A percentile compares a stretch with the other conserved stretches of the same genome.
phyloP scores from a whole-genome alignment of 768 basidiomycete species.

The Tricholoma terreum region DNA sequence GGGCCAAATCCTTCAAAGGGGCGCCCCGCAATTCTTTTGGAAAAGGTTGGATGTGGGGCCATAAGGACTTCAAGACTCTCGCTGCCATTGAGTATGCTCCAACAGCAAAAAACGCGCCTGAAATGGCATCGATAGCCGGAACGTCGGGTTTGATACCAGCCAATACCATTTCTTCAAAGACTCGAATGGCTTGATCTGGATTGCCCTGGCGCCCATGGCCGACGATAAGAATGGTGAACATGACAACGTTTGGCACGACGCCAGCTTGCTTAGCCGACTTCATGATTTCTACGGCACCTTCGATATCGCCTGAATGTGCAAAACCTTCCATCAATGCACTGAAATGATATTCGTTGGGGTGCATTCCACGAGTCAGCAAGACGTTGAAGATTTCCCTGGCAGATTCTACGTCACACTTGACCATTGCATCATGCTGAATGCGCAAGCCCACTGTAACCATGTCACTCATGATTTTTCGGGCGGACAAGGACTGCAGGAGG shows the following conservation, averaged over 20 bases:
- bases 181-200: slow-evolving; percentile 47
- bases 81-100: slow-evolving; percentile 52
- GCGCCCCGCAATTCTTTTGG: slow-evolving; percentile 45
- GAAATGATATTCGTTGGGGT: slow-evolving; percentile 71
- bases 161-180: slow-evolving; percentile 62
- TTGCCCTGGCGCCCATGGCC: slow-evolving; percentile 64
- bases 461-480: slow-evolving; percentile 52
- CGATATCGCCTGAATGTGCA: slow-evolving; percentile 53
- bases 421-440: slow-evolving; percentile 58
- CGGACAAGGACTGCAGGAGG: slow-evolving; percentile 43
- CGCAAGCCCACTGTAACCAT: slow-evolving; percentile 56
- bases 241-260: slow-evolving; percentile 55
- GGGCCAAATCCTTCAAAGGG: slow-evolving; percentile 44
- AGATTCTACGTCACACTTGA: slow-evolving; percentile 46
- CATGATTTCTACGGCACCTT: slow-evolving; percentile 55
- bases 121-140: slow-evolving; percentile 66
- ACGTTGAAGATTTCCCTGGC: slow-evolving; percentile 54
- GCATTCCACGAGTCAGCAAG: slow-evolving; percentile 66
- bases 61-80: slow-evolving; percentile 54
- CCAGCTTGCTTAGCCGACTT: slow-evolving; percentile 46
- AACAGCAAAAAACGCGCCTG: slow-evolving; percentile 60
- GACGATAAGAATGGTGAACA: slow-evolving; percentile 76
- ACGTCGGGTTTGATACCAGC: slow-evolving; percentile 67
- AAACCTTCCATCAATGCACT: slow-evolving; percentile 77
- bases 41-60: slow-evolving; percentile 63